phyloP scores from a whole-genome alignment of 1,284 basidiomycete genomes.

The Irpex sp. region DNA sequence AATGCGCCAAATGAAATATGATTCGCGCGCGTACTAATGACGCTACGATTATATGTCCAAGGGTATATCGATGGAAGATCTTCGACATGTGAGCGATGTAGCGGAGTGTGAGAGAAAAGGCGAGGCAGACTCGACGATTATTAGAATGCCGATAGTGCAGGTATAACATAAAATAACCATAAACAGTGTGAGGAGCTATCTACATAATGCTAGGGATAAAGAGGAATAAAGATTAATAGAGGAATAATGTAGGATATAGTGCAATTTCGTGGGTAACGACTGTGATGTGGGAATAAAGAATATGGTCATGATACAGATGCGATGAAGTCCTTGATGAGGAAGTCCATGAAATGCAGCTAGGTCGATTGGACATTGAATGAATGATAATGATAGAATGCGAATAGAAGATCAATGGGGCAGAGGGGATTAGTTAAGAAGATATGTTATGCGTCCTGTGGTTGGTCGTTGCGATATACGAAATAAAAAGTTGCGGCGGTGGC shows the following conservation, averaged over 20 bases:
- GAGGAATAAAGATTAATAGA: slow-evolving; percentile 1
- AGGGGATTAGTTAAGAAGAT: slow-evolving; percentile 1
- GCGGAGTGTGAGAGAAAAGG: not conserved
- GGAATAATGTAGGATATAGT: slow-evolving; percentile 7
- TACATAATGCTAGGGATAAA: not conserved
- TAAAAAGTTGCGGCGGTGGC: not conserved
- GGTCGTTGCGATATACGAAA: not conserved
- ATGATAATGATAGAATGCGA: slow-evolving; percentile 9
- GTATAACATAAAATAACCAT: not conserved
- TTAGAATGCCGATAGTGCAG: not conserved
- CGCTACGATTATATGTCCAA: not conserved
- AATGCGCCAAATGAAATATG: not conserved
- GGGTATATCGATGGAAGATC: not conserved
- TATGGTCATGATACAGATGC: slow-evolving; percentile 4
- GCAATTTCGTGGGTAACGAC: not conserved
- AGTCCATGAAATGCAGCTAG: not conserved
- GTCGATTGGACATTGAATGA: slow-evolving; percentile 7
- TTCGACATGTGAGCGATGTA: not conserved
- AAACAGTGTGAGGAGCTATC: not conserved
- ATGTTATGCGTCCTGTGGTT: not conserved
- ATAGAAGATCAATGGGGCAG: slow-evolving; percentile 1
- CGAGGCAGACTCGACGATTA: not conserved
- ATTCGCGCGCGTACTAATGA: not conserved
- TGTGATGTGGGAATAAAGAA: slow-evolving; percentile 3
- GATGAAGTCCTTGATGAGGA: slow-evolving; percentile 6